phyloP scores from a whole-genome alignment of 768 basidiomycete genomes.

The Hortiboletus campestris region DNA sequence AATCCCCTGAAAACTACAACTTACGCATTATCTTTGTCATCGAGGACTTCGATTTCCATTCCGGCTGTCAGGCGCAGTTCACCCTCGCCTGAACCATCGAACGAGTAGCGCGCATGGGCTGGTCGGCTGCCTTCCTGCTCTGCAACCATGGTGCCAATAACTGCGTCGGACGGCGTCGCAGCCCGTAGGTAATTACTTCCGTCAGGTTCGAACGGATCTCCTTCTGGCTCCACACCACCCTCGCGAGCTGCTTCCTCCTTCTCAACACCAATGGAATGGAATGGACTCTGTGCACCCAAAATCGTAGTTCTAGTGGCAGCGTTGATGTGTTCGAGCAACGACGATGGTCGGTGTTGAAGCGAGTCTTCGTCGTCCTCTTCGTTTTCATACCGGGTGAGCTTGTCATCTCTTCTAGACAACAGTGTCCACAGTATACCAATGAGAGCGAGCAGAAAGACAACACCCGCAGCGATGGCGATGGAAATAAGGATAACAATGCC shows the following conservation, averaged over 20 bases:
- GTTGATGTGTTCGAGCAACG: constrained; percentile 86
- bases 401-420: constrained; percentile 80
- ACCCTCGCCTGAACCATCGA: constrained; percentile 76
- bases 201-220: constrained; percentile 66
- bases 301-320: constrained; percentile 86
- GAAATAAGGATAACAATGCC: constrained; percentile 96
- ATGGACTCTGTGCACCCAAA: constrained; percentile 50
- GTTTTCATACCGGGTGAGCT: constrained; percentile 58
- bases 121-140: constrained; percentile 68
- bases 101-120: constrained; percentile 80
- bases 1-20: constrained; percentile 26
- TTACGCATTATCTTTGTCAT: constrained; percentile 78
- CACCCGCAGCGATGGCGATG: constrained; percentile 93
- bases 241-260: constrained; percentile 51
- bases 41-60: constrained; percentile 70
- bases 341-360: constrained; percentile 77
- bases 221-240: constrained; percentile 34
- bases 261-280: constrained; percentile 40
- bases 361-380: constrained; percentile 78
- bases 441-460: constrained; percentile 84
- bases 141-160: constrained; percentile 54
- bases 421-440: constrained; percentile 88
- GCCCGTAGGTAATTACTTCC: constrained; percentile 76
- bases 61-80: constrained; percentile 71
- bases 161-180: constrained; percentile 76